These are phyloP conservation scores for Ashbya aceris DNA, from an alignment of 1,139 yeast genomes.

Conservation along the genomic window DNA sequence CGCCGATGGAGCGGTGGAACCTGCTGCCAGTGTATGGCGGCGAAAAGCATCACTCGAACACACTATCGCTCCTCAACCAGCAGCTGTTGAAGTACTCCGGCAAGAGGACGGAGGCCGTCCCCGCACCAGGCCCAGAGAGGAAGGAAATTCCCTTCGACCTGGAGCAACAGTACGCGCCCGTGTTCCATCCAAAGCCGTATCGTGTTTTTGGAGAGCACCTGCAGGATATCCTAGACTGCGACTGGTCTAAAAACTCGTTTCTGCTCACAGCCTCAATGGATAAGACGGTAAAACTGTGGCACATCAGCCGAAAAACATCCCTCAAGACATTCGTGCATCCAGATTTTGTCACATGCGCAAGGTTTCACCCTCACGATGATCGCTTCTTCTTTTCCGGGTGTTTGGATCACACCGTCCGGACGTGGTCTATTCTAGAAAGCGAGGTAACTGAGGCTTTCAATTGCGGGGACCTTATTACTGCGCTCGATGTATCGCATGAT, in stretches of 20 bases:
- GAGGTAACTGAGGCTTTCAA: conserved; percentile 26
- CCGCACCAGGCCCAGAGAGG: conserved; percentile 5
- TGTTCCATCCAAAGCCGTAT: conserved; percentile 64
- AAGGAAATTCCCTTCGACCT: conserved; percentile 4
- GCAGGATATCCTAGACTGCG: conserved; percentile 59
- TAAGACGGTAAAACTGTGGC: conserved; percentile 77
- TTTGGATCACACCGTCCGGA: conserved; percentile 63
- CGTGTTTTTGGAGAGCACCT: conserved; percentile 59
- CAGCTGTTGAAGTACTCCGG: conserved; percentile 3
- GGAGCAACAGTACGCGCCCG: conserved; percentile 48
- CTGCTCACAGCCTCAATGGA: conserved; percentile 80
- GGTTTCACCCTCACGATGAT: conserved; percentile 81
- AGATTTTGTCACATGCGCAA: conserved; percentile 76
- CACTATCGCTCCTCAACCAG: conserved; percentile 6
- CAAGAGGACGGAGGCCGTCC: conserved; percentile 1
- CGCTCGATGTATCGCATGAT: conserved; percentile 28
- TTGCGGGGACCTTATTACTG: conserved; percentile 26
- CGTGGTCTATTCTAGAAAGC: conserved; percentile 80
- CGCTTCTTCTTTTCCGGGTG: conserved; percentile 81
- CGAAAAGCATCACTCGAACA: conserved; percentile 6
- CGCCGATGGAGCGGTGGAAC: conserved; percentile 53
- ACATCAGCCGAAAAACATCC: conserved; percentile 55
- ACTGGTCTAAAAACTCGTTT: conserved; percentile 87
- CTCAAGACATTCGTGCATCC: conserved; percentile 61
- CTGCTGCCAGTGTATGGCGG: conserved; percentile 17